Evolutionary conservation across 1,284 basidiomycete genomes (phyloP).

Genomic region (Vanrija sp.): DNA sequence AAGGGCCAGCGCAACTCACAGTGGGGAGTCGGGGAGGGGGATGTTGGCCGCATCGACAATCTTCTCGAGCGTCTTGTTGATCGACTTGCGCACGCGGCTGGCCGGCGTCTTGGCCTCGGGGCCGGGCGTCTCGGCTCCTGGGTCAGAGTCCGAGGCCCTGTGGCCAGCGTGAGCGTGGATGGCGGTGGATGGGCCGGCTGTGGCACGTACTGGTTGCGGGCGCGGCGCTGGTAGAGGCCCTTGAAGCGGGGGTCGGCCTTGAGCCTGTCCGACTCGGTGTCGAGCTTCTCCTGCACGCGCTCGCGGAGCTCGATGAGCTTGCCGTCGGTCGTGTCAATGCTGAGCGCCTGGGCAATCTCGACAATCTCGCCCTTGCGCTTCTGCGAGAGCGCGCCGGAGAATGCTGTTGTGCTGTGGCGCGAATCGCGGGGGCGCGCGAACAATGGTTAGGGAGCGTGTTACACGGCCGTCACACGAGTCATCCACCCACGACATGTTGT

Average conservation of each 20-base stretch:
- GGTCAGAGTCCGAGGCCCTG: slow-evolving; percentile 16
- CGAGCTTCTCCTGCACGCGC: slow-evolving; percentile 35
- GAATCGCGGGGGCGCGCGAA: no score
- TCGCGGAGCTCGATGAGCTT: slow-evolving; percentile 28
- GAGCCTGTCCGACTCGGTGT: slow-evolving; percentile 26
- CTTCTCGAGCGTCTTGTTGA: slow-evolving; percentile 32
- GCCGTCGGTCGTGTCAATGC: slow-evolving; percentile 20
- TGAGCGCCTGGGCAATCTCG: slow-evolving; percentile 40
- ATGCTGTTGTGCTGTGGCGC: slow-evolving; percentile 14
- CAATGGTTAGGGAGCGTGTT: not conserved
- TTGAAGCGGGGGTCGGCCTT: slow-evolving; percentile 30
- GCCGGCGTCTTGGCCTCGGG: slow-evolving; percentile 24
- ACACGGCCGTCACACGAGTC: no score
- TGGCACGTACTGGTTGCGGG: not conserved
- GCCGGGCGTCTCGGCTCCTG: slow-evolving; percentile 12
- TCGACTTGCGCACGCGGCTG: slow-evolving; percentile 27
- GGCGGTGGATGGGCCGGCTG: not conserved
- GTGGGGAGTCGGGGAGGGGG: slow-evolving; percentile 38
- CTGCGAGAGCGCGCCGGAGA: slow-evolving; percentile 31
- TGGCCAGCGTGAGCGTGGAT: not conserved
- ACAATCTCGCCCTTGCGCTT: slow-evolving; percentile 42
- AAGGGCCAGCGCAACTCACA: slow-evolving; percentile 22
- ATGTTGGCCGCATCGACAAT: slow-evolving; percentile 37
- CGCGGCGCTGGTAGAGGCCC: slow-evolving; percentile 31
- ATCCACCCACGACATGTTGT: no score